phyloP scores from a whole-genome alignment of 192 early-diverging fungal species.

The Rhizophlyctis rosea region DNA sequence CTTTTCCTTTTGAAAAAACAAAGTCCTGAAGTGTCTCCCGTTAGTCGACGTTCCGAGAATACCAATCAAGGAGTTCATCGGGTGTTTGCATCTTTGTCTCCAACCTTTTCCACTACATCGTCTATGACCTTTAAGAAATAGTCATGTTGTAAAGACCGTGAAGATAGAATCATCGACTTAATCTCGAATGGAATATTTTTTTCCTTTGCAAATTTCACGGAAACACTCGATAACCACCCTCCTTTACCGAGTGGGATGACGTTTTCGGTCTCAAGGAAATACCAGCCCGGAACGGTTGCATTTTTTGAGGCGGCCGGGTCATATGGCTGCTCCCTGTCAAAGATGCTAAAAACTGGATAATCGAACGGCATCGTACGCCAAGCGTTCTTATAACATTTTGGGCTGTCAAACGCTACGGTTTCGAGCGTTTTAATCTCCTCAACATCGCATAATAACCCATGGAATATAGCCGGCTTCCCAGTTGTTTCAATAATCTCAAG shows the following conservation, averaged over 20 bases:
- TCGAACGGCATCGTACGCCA: slow-evolving; percentile 5
- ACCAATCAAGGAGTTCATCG: slow-evolving; percentile 13
- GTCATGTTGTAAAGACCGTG: background rate
- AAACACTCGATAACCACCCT: slow-evolving; percentile 16
- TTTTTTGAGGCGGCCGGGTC: slow-evolving; percentile 1
- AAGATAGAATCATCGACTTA: slow-evolving; percentile 14
- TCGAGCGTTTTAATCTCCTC: background rate
- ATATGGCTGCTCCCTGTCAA: slow-evolving; percentile 1
- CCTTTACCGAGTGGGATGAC: slow-evolving; percentile 14
- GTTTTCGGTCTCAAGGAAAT: slow-evolving; percentile 16
- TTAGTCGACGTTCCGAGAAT: background rate
- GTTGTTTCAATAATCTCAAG: background rate
- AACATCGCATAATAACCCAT: slow-evolving; percentile 11
- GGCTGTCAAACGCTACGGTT: slow-evolving; percentile 8
- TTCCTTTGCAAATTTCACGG: slow-evolving; percentile 9
- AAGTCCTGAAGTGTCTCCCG: background rate
- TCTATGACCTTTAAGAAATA: slow-evolving; percentile 11
- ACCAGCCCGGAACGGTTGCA: slow-evolving; percentile 13
- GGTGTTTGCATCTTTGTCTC: slow-evolving; percentile 15
- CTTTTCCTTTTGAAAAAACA: background rate
- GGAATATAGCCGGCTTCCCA: slow-evolving; percentile 15
- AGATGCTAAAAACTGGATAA: slow-evolving; percentile 11
- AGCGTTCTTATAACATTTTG: slow-evolving; percentile 9
- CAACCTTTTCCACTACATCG: background rate
- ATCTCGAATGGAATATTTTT: slow-evolving; percentile 12